Percentiles rank a stretch among this genome's conserved stretches.
Evolutionary conservation across 2,329 filamentous ascomycete genomes (phyloP).

Genomic region (Colletotrichum coccodes): DNA sequence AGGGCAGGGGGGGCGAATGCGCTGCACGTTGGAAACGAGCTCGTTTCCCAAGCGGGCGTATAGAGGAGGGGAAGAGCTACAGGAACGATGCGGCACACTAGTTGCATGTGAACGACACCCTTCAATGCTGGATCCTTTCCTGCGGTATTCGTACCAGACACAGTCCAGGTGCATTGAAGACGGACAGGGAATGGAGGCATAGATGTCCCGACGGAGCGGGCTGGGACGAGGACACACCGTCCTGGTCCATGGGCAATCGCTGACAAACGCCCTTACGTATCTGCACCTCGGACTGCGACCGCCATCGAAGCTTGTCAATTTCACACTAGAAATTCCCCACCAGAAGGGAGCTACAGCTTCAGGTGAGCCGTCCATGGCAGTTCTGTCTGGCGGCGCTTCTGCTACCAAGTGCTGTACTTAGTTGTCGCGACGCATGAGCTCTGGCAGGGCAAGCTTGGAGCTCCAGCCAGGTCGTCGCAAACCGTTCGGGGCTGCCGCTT

Average conservation of each 20-base stretch:
- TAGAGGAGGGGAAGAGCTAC: slow-evolving; percentile 4
- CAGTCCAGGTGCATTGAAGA: neutral
- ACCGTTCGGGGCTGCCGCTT: neutral
- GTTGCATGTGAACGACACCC: slow-evolving; percentile 25
- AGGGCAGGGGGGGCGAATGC: slow-evolving; percentile 9
- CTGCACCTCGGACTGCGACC: neutral
- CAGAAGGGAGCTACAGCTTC: neutral
- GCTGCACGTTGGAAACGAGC: slow-evolving; percentile 25
- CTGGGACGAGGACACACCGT: neutral
- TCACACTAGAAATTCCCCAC: neutral
- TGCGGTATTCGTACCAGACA: neutral
- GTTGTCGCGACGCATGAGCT: neutral
- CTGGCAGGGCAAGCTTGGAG: neutral
- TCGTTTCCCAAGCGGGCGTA: slow-evolving; percentile 14
- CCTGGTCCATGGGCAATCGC: neutral
- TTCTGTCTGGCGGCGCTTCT: neutral
- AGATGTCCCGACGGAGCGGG: slow-evolving; percentile 27
- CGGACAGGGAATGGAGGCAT: slow-evolving; percentile 21
- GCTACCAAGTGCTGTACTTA: neutral
- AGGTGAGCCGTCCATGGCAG: neutral
- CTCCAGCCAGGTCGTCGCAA: slow-evolving; percentile 2
- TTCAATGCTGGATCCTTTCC: neutral
- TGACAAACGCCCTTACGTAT: neutral
- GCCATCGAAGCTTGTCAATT: neutral
- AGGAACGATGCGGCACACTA: slow-evolving; percentile 7